phyloP scores from a whole-genome alignment of 2,329 filamentous ascomycete genomes.

The Pyrenochaeta sp. region DNA sequence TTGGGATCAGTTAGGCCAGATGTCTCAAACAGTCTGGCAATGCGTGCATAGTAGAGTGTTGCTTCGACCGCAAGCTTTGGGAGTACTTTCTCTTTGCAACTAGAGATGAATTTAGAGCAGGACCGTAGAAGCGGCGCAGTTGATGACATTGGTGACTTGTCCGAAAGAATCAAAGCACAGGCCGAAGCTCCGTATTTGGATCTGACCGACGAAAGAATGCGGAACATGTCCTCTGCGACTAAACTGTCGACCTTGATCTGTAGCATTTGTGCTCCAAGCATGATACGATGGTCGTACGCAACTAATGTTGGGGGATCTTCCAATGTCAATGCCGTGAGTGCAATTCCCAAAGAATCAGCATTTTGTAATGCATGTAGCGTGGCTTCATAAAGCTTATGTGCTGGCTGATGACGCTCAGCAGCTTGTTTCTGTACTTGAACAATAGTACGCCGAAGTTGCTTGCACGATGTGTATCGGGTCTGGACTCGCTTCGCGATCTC shows the following conservation, averaged over 20 bases:
- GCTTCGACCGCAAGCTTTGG: slow-evolving; percentile 50
- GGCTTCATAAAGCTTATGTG: slow-evolving; percentile 50
- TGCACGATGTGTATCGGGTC: slow-evolving; percentile 26
- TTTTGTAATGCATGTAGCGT: slow-evolving; percentile 28
- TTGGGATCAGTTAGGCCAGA: slow-evolving; percentile 12
- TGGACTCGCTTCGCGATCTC: no score
- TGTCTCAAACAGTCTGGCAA: slow-evolving; percentile 34
- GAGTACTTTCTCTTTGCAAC: slow-evolving; percentile 38
- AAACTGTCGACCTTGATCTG: slow-evolving; percentile 39
- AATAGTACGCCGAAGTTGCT: slow-evolving; percentile 20
- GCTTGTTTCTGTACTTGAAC: slow-evolving; percentile 28
- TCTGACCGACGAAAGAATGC: slow-evolving; percentile 14
- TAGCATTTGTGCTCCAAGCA: slow-evolving; percentile 32
- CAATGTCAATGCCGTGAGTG: slow-evolving; percentile 26
- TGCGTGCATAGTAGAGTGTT: slow-evolving; percentile 41
- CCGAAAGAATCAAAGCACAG: slow-evolving; percentile 1
- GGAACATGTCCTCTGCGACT: slow-evolving; percentile 41
- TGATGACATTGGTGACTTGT: slow-evolving; percentile 11
- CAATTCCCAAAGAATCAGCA: slow-evolving; percentile 22
- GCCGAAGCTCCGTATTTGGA: not conserved
- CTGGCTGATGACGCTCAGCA: slow-evolving; percentile 47
- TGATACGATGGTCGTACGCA: slow-evolving; percentile 33
- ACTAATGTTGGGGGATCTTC: slow-evolving; percentile 14
- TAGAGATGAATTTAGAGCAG: slow-evolving; percentile 40
- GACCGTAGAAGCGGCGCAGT: slow-evolving; percentile 27